phyloP scores from a whole-genome alignment of 2,329 filamentous ascomycete genomes.

The Ramichloridium luteum region DNA sequence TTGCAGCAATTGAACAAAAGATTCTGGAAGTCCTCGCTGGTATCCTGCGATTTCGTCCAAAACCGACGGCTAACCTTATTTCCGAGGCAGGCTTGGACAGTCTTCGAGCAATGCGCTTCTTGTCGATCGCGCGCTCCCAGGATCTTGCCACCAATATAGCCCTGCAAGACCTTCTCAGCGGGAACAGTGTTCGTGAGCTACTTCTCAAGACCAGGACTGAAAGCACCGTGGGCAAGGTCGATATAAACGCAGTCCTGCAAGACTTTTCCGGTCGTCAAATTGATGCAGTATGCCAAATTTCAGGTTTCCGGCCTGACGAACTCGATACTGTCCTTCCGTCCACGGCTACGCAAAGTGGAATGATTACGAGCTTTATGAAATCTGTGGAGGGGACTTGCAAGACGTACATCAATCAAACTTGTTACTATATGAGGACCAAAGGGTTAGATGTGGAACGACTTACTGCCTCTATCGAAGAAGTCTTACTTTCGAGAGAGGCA shows the following conservation, averaged over 20 bases:
- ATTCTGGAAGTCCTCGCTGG: background rate
- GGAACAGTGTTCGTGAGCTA: no score
- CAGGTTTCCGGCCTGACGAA: conserved; percentile 2
- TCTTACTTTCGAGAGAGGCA: no score
- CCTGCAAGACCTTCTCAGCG: conserved; percentile 3
- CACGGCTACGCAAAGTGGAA: conserved; percentile 61
- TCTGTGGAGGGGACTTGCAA: conserved; percentile 17
- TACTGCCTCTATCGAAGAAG: no score
- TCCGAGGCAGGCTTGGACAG: conserved; percentile 4
- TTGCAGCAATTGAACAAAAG: background rate
- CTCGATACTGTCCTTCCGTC: conserved; percentile 42
- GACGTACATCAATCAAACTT: conserved; percentile 34
- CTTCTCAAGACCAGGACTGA: no score
- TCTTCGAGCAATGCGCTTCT: conserved; percentile 4
- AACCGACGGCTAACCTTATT: background rate
- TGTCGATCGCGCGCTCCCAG: conserved; percentile 3
- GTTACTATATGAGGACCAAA: no score
- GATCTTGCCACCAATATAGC: background rate
- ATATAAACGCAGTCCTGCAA: conserved; percentile 2
- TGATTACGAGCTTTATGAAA: conserved; percentile 60
- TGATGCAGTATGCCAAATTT: background rate
- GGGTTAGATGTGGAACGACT: no score
- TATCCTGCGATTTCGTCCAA: background rate
- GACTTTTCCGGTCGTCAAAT: conserved; percentile 5
- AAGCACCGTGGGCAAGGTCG: no score